phyloP scores from a whole-genome alignment of 768 basidiomycete species.

The Suillus subaureus region DNA sequence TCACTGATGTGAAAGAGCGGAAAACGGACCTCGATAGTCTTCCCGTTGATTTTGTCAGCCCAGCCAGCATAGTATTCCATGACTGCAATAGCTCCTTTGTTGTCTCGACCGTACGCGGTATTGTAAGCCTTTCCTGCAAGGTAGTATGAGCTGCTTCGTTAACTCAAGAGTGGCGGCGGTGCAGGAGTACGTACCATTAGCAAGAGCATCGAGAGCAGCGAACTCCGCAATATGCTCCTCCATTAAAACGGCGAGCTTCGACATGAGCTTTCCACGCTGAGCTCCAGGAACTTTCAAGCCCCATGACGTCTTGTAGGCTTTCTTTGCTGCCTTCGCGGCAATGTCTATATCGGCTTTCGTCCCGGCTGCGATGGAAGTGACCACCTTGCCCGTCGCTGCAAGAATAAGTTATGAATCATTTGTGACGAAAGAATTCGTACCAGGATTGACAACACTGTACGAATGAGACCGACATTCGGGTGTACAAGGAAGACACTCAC shows the following conservation, averaged over 20 bases:
- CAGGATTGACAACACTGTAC: conserved; percentile 56
- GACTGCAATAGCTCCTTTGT: conserved; percentile 35
- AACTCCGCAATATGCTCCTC: conserved; percentile 59
- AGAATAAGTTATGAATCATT: neutral
- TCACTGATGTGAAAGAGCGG: neutral
- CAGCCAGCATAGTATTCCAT: conserved; percentile 61
- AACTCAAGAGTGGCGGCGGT: neutral
- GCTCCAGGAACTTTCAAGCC: conserved; percentile 56
- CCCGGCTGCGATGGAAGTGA: conserved; percentile 57
- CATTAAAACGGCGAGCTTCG: conserved; percentile 65
- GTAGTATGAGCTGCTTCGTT: neutral
- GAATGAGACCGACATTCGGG: conserved; percentile 5
- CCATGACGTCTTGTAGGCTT: conserved; percentile 61
- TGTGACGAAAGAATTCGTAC: conserved; percentile 27
- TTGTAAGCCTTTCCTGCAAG: conserved; percentile 11
- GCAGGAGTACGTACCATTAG: conserved; percentile 50
- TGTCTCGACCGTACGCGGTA: conserved; percentile 11
- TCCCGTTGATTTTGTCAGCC: conserved; percentile 58
- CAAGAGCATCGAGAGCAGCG: conserved; percentile 67
- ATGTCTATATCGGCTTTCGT: conserved; percentile 66
- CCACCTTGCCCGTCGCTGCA: conserved; percentile 60
- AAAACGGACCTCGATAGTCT: conserved; percentile 45
- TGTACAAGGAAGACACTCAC: conserved; percentile 39
- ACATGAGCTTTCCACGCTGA: conserved; percentile 53
- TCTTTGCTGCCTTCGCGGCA: conserved; percentile 65